Percentiles rank a stretch among this genome's conserved stretches.
These are phyloP conservation scores for Hanseniaspora opuntiae DNA, from an alignment of 805 yeast species.

Conservation along the genomic window DNA sequence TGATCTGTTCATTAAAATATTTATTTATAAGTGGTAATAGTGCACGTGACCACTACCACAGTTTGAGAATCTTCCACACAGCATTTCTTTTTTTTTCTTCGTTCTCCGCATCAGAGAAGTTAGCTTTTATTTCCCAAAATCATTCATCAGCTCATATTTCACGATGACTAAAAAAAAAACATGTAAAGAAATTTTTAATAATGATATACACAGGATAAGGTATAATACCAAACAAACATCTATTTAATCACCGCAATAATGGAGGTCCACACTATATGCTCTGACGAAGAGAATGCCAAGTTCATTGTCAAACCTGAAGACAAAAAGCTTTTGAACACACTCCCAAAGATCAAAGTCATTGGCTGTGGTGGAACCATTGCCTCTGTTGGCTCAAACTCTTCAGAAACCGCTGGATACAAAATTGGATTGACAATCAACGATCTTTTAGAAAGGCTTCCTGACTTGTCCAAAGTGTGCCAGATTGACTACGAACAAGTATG, in stretches of 20 bases:
- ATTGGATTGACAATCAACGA: conserved; percentile 42
- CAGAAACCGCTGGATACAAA: conserved; percentile 42
- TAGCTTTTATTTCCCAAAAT: too few relatives aligned
- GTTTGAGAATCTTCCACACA: too few relatives aligned
- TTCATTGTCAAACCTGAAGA: conserved; percentile 18
- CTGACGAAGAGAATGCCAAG: conserved; percentile 23
- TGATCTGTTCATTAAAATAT: not conserved
- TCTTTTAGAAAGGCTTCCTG: conserved; percentile 41
- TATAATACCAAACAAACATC: not conserved
- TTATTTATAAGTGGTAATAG: too few relatives aligned
- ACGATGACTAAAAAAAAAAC: not conserved
- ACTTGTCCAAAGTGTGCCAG: conserved; percentile 39
- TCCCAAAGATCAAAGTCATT: conserved; percentile 33
- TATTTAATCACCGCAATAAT: conserved; percentile 11
- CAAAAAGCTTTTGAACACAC: not conserved
- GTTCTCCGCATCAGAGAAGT: too few relatives aligned
- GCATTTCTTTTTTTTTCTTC: too few relatives aligned
- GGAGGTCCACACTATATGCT: conserved; percentile 25
- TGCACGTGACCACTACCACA: too few relatives aligned
- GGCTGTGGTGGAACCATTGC: conserved; percentile 54
- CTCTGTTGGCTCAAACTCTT: conserved; percentile 34
- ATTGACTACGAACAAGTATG: conserved; percentile 50
- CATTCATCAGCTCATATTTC: too few relatives aligned
- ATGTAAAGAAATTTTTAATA: too few relatives aligned
- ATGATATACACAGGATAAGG: not conserved